Evolutionary conservation across 2,329 filamentous ascomycete genomes (phyloP).

Genomic region (Hypoxylon sp.): DNA sequence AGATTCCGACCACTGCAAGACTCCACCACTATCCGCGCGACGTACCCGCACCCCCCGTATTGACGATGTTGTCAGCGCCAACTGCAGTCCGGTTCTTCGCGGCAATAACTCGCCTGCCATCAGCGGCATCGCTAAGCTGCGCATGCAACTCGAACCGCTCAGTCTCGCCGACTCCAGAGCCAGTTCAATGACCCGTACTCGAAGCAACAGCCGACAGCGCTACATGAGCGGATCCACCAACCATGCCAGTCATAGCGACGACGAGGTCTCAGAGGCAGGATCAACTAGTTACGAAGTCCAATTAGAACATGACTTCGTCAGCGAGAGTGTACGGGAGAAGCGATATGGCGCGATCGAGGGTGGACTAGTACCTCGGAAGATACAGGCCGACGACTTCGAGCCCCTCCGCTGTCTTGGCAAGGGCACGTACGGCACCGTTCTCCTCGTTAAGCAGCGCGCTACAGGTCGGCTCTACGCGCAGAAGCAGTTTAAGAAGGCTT

Average conservation of each 20-base stretch:
- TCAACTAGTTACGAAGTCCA: slow-evolving; percentile 87
- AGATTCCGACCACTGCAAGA: slow-evolving; percentile 66
- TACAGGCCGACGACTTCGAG: slow-evolving; percentile 92
- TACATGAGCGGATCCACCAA: slow-evolving; percentile 67
- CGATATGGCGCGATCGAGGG: slow-evolving; percentile 63
- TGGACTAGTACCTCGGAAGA: slow-evolving; percentile 77
- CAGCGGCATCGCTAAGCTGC: slow-evolving; percentile 86
- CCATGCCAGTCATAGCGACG: slow-evolving; percentile 70
- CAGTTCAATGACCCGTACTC: slow-evolving; percentile 69
- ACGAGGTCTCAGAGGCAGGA: slow-evolving; percentile 76
- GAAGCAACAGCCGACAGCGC: slow-evolving; percentile 69
- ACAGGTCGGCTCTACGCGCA: slow-evolving; percentile 95
- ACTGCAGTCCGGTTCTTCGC: slow-evolving; percentile 74
- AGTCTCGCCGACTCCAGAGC: slow-evolving; percentile 72
- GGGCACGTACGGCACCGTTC: slow-evolving; percentile 94
- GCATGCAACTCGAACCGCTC: slow-evolving; percentile 84
- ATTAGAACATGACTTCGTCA: slow-evolving; percentile 87
- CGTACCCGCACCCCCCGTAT: slow-evolving; percentile 60
- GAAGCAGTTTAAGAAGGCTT: slow-evolving; percentile 99
- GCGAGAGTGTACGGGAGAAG: slow-evolving; percentile 69
- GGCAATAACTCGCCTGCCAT: slow-evolving; percentile 67
- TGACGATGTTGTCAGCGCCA: slow-evolving; percentile 71
- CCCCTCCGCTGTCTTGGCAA: slow-evolving; percentile 93
- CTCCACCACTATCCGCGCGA: slow-evolving; percentile 57
- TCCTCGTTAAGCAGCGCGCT: slow-evolving; percentile 89